A percentile compares a stretch with the other conserved stretches of the same genome.
Conservation (phyloP, 441 rosid species). For the Pelargonium myrrhifolium region DNA sequence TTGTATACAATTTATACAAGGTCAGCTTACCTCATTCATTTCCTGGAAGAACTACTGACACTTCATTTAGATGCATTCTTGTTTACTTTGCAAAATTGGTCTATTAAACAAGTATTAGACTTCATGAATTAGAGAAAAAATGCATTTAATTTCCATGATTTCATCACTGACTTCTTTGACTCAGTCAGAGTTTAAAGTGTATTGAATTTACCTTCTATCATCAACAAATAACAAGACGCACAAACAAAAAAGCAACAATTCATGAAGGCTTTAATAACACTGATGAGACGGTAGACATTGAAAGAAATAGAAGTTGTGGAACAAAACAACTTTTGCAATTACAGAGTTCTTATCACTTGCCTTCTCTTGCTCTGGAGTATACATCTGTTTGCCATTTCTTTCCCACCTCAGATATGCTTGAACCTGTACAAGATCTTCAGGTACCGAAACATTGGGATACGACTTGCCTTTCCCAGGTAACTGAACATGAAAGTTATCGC, state of each 20-base stretch:
- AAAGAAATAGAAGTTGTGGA: background rate
- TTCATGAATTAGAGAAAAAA: background rate
- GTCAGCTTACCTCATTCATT: background rate
- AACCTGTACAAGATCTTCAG: slow-evolving; percentile 90
- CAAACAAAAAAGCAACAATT: background rate
- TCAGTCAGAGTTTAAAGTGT: too few relatives aligned
- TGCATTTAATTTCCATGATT: background rate
- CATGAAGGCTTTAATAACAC: slow-evolving; percentile 2
- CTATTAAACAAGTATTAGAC: background rate
- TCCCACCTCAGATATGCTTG: slow-evolving; percentile 98
- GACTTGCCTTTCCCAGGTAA: slow-evolving; percentile 45
- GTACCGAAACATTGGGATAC: slow-evolving; percentile 46
- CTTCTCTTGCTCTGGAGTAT: slow-evolving; percentile 85
- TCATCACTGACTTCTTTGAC: too few relatives aligned
- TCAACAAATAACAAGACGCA: background rate
- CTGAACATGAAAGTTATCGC: slow-evolving; percentile 47
- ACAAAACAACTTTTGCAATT: background rate
- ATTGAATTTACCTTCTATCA: background rate
- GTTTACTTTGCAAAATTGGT: background rate
- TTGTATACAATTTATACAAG: background rate
- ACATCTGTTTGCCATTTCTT: slow-evolving; percentile 86
- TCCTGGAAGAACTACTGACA: background rate
- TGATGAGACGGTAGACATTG: background rate
- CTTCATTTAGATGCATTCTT: background rate
- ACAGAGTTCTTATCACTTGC: slow-evolving; percentile 34